A percentile compares a stretch with the other conserved stretches of the same genome.
These are phyloP conservation scores for Margaritispora aquatica DNA, from an alignment of 495 filamentous ascomycete genomes.

Conservation along the genomic window DNA sequence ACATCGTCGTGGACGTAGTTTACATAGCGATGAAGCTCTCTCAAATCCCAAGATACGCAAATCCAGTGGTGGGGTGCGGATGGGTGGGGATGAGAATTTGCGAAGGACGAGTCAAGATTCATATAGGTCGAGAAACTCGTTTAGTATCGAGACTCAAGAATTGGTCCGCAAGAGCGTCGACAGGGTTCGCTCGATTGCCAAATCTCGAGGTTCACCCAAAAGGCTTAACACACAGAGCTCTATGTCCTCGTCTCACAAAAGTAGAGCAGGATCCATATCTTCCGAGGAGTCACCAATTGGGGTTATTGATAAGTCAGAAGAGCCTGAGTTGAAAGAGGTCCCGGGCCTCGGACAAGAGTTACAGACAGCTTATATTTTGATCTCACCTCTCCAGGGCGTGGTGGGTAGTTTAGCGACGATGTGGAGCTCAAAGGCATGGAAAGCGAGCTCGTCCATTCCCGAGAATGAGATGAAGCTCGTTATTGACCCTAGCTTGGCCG, in stretches of 20 bases:
- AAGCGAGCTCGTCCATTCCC: constrained; percentile 20
- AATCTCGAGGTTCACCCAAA: neutral
- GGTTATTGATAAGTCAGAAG: constrained; percentile 11
- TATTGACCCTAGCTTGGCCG: constrained; percentile 52
- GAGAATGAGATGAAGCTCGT: constrained; percentile 46
- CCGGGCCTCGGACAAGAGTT: constrained; percentile 23
- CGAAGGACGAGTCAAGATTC: constrained; percentile 21
- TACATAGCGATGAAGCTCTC: constrained; percentile 11
- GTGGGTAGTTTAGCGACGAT: constrained; percentile 51
- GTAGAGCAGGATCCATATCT: neutral
- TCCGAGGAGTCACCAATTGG: constrained; percentile 5
- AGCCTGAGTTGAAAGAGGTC: constrained; percentile 5
- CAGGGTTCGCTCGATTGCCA: constrained; percentile 16
- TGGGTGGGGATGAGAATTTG: constrained; percentile 24
- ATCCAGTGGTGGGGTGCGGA: constrained; percentile 14
- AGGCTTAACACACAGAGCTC: constrained; percentile 10
- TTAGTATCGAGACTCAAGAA: constrained; percentile 15
- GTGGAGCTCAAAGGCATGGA: constrained; percentile 26
- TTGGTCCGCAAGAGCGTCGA: constrained; percentile 22
- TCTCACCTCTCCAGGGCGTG: constrained; percentile 72
- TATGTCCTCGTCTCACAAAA: neutral
- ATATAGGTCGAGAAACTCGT: constrained; percentile 14
- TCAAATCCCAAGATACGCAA: constrained; percentile 14
- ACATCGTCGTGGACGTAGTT: constrained; percentile 5
- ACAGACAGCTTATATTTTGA: constrained; percentile 61